Percentiles rank a stretch among this genome's conserved stretches.
Conservation (phyloP, 1,284 basidiomycete genomes). For the Singerocomus inundabilis region DNA sequence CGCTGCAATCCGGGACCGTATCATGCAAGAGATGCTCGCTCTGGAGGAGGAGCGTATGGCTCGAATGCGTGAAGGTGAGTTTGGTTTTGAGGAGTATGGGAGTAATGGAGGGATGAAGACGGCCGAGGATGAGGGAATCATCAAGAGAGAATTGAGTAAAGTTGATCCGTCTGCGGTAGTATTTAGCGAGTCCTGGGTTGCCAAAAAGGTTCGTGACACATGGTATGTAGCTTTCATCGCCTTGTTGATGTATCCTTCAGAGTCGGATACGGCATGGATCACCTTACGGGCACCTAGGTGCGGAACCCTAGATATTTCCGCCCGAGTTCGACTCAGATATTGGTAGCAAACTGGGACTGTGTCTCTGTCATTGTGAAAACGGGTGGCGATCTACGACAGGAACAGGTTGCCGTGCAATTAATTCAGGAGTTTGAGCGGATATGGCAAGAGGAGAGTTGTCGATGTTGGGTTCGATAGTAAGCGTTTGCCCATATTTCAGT, state of each 20-base stretch:
- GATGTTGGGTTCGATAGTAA: conserved; percentile 92
- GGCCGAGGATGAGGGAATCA: conserved; percentile 88
- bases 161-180: conserved; percentile 95
- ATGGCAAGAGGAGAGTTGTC: conserved; percentile 90
- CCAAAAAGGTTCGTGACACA: conserved; percentile 75
- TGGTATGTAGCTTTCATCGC: not conserved
- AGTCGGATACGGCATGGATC: conserved; percentile 88
- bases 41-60: conserved; percentile 96
- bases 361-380: conserved; percentile 99
- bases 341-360: conserved; percentile 73
- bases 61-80: conserved; percentile 78
- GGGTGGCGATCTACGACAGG: conserved; percentile 94
- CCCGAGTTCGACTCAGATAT: conserved; percentile 12
- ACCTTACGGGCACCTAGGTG: conserved; percentile 94
- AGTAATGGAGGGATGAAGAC: conserved; percentile 53
- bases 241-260: conserved; percentile 36
- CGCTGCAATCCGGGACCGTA: conserved; percentile 87
- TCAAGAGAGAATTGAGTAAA: conserved; percentile 91
- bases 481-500: conserved; percentile 31
- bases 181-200: conserved; percentile 93
- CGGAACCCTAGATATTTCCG: conserved; percentile 33
- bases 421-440: conserved; percentile 93
- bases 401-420: conserved; percentile 95
- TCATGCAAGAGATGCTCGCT: conserved; percentile 98
- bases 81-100: conserved; percentile 47